Conservation (phyloP, 169 alveolate genomes). For the Plasmodium vinckei region DNA sequence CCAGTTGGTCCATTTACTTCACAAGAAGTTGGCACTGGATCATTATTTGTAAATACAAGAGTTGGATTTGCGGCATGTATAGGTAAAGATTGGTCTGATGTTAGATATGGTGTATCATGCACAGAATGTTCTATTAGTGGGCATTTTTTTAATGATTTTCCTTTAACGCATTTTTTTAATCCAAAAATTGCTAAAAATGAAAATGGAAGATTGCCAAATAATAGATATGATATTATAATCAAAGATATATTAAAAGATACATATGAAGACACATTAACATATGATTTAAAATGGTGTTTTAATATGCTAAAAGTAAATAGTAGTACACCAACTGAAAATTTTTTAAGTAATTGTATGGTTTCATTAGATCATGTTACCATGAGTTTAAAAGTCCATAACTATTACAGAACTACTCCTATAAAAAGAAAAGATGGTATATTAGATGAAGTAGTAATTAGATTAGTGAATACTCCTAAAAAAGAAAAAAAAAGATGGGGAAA, state of each 20-base stretch:
- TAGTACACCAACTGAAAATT: constrained; percentile 43
- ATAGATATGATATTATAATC: constrained; percentile 70
- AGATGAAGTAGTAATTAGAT: constrained; percentile 51
- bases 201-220: constrained; percentile 66
- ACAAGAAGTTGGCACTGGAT: constrained; percentile 91
- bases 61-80: constrained; percentile 87
- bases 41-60: constrained; percentile 83
- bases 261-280: constrained; percentile 52
- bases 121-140: constrained; percentile 93
- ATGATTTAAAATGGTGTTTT: constrained; percentile 74
- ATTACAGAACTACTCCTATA: constrained; percentile 26
- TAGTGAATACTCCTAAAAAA: constrained; percentile 46
- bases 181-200: constrained; percentile 77
- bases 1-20: constrained; percentile 93
- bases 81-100: constrained; percentile 76
- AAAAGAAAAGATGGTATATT: constrained; percentile 33
- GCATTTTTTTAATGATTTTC: constrained; percentile 89
- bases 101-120: constrained; percentile 87
- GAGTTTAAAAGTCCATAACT: constrained; percentile 67
- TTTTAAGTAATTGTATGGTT: constrained; percentile 60
- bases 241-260: constrained; percentile 70
- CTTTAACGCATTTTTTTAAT: constrained; percentile 85
- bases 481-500: constrained; percentile 39
- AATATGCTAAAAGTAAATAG: constrained; percentile 73
- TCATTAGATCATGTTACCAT: constrained; percentile 72